Base-by-base conservation (phyloP, 75 land plant genomes). In the Pseudotsuga menziesii region DNA sequence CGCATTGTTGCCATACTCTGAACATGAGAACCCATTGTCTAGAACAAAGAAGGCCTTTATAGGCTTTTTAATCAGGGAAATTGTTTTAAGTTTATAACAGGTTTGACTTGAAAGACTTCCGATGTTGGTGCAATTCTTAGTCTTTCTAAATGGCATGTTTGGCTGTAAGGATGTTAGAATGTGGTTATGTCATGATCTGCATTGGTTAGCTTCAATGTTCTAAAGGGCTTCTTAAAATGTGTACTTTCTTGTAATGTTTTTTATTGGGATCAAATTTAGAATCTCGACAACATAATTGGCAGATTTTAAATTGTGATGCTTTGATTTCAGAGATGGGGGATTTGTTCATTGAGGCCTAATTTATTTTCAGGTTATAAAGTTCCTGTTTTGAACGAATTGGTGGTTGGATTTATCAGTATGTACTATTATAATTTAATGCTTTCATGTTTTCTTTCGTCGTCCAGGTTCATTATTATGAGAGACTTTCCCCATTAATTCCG, bases 401-500 rank as follows among this genome's bases (percentile, higher is more conserved):
- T 25, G 5, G 29, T 23, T 61, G 32, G 29, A 23, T 59, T 67
- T 75, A 11, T 52, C 59, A n/a, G n/a, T 62, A 59, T 26, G 19
- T 77, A 54, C 11, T 25, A 15, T 58, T 19, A 19, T 32, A 15
- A 35, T 32, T 56, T 19, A 11, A 22, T 26, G 60, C 1, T 63
- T 41, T 5, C 52, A 15, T 57, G 17, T 39, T 64, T 78, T 48
- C 32, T 57, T 32, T 29, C 58, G 7, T 57, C 25, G 13, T 61
- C 20, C 39, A 92, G 95, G 86, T 94, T 64, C 81, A 88, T 69
- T 79, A 83, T 64, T 94, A 94, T 86, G 84, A 91, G 32, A 91
- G 97, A 76, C 89, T 94, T 27, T 94, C 89, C 13, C 92, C 94
- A 19, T 82, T 94, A 14, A 81, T 90, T 54, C 91, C 95, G 59